Base-by-base conservation (phyloP, 192 early-diverging fungal species). In the Podochytrium sp. region DNA sequence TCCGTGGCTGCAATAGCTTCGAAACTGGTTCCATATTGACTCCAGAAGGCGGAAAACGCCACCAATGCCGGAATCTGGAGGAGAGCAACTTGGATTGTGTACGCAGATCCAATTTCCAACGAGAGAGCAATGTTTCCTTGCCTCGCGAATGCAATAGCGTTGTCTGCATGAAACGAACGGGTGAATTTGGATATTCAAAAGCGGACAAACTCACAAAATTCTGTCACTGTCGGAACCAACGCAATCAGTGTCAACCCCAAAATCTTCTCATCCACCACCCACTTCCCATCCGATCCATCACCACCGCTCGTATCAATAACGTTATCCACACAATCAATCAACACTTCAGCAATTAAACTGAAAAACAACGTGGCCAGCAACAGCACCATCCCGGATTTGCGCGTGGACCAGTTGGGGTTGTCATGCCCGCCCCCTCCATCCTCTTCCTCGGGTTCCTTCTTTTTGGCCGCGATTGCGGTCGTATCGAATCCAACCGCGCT, bases 21-120 rank as follows among this genome's bases (percentile, higher is more conserved):
- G 6, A 39, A 34, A 41, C 3, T 16, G 3, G 23, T 5, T 55
- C 77, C 72, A 57, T 55, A 68, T 1, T 65, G 12, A 14, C 59
- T 40, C 80, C 79, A 83, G n/a, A 49, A 66, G 25, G 62, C 60
- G 3, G 92, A 94, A 77, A 95, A 94, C 18, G 85, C 91, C 25
- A 97, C 93, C 85, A 99, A 86, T 10, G 91, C 91, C 0, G 97
- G 97, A 66, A 99, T 96, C 78, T 99, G 97, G 56, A 99, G 83
- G 65, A 99, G 80, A 18, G 94, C 93, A 2, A 96, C 95, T 76
- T 99, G 97, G 51, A 97, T 88, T 0, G 94, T 94, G 77, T 99
- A 99, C 0, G 94, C 94, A n/a, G 95, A 96, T 37, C 94, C 95
- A 69, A 99, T 97, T 83, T 99, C 97, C 75, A 99, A 89, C 27